Evolutionary conservation across 2,329 filamentous ascomycete species (phyloP), one percentile per base, ranked within the genome.

Genomic region (Gyromitra esculenta): DNA sequence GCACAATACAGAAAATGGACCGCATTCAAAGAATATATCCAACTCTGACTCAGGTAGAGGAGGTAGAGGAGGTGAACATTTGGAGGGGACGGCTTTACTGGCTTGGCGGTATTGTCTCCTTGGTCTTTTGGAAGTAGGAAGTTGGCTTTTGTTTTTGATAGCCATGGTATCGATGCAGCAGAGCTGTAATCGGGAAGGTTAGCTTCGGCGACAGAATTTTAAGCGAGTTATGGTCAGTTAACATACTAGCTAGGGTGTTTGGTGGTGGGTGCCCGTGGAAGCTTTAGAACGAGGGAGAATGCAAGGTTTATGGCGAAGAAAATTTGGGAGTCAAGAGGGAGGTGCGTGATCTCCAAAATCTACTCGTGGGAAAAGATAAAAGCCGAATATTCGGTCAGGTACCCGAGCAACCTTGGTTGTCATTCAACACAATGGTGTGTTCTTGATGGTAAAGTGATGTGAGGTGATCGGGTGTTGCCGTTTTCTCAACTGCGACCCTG

Each of bases 1-100:
- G 18, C 57, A 68, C 31, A 70, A 48, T 7, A 57, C 65, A 39
- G 64, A 64, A 69, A 75, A 75, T 69, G 72, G 72, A 1, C 72
- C 72, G n/a, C 37, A 50, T 43, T 64, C 56, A 59, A 75, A 75
- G 48, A 62, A 75, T 18, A 45, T 63, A 50, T 70, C 72, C 13
- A 75, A 48, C 6, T 70, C 65, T 8, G 65, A 64, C 31, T 63
- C 59, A 11, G 57, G 39, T 25, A 64, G 72, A 39, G 65, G 41
- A 13, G 18, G 9, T 5, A 35, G 50, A 25, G 59, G 41, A 15
- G 43, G 11, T 25, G 57, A 70, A 3, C 48, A 9, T 48, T 57
- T 35, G n/a, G 65, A 48, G 63, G 41, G 13, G 35, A 56, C 11
- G 5, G 31, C 21, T 18, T 63, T 65, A 21, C 41, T 37, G 37